Base-by-base conservation (phyloP, 164 flowering plant species). In the Protea cynaroides region DNA sequence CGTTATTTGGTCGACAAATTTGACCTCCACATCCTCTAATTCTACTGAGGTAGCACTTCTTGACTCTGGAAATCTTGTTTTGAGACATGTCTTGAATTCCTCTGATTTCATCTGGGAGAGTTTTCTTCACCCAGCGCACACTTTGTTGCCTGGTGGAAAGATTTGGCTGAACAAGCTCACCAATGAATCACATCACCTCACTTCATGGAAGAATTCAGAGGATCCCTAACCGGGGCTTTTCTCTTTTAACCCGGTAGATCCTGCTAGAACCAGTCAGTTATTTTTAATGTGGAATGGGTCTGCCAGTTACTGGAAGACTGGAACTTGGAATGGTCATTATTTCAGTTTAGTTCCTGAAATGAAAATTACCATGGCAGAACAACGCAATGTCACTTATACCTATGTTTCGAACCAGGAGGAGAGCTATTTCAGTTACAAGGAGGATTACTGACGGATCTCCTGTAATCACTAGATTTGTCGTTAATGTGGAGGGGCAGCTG, bases 151-250 rank as follows among this genome's bases (percentile, higher is more conserved):
- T 29, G 86, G 86, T 10, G 70, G 57, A 0, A 79, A 75, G 60
- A 10, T 89, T 61, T 68, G 77, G 29, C 47, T 64, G 17, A 63
- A 87, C 34, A 79, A 72, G 43, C 52, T 1, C 1, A 82, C 80
- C 23, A 69, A 72, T 2, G 34, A 10, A 13, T 63, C 11, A 23
- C 80, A 78, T 34, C 58, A 23, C 9, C 71, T 87, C 3, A 82
- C 75, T 56, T 80, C 89, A 7, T 89, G 93, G 93, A 89, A 68
- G 55, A 89, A 70, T 47, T 4, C 34, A 5, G 82, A 83, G 1
- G 85, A 89, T 74, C 96, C 96, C 11, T 73, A 86, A 7, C 69
- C 79, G 0, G 96, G 96, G 47, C 71, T 72, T 0, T 89, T 70
- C 71, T 68, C 82, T n/a, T n/a, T n/a, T 18, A 70, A 83, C 8